Conservation (phyloP, 495 filamentous ascomycete genomes). For the Durotheca rogersii region DNA sequence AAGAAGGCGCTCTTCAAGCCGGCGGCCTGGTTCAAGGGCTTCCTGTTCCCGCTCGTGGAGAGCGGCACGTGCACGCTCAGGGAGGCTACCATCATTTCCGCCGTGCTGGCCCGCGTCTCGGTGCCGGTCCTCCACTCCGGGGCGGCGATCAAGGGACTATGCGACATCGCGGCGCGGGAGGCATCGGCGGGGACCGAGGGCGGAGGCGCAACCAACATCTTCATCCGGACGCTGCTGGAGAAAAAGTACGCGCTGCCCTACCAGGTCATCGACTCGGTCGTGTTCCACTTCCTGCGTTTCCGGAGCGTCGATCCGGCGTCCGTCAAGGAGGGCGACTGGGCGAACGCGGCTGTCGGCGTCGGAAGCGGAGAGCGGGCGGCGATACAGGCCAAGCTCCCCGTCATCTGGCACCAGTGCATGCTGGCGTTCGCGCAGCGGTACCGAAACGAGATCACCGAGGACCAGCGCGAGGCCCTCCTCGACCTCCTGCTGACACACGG, state of each 20-base stretch:
- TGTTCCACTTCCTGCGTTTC: conserved; percentile 95
- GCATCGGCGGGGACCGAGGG: conserved; percentile 69
- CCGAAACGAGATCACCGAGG: conserved; percentile 74
- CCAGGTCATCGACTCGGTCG: conserved; percentile 89
- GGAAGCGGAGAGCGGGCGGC: conserved; percentile 47
- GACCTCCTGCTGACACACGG: conserved; percentile 86
- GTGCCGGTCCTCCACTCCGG: conserved; percentile 78
- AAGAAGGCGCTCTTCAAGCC: conserved; percentile 96
- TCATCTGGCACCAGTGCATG: conserved; percentile 83
- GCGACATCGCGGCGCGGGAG: conserved; percentile 89
- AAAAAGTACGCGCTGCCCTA: conserved; percentile 92
- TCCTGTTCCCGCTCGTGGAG: conserved; percentile 84
- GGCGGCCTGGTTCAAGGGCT: conserved; percentile 93
- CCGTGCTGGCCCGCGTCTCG: conserved; percentile 73
- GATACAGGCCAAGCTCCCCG: conserved; percentile 65
- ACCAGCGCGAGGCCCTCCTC: conserved; percentile 75
- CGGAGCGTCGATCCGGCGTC: conserved; percentile 54
- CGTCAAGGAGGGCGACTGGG: conserved; percentile 42
- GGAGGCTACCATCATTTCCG: conserved; percentile 87
- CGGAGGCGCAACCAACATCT: conserved; percentile 82
- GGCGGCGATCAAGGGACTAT: conserved; percentile 84
- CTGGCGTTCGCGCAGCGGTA: conserved; percentile 92
- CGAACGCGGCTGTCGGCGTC: too few species aligned
- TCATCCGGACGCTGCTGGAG: conserved; percentile 88
- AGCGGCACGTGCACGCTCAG: conserved; percentile 65